Base-by-base conservation (phyloP, 1,284 basidiomycete species). In the Trametes pubescens region DNA sequence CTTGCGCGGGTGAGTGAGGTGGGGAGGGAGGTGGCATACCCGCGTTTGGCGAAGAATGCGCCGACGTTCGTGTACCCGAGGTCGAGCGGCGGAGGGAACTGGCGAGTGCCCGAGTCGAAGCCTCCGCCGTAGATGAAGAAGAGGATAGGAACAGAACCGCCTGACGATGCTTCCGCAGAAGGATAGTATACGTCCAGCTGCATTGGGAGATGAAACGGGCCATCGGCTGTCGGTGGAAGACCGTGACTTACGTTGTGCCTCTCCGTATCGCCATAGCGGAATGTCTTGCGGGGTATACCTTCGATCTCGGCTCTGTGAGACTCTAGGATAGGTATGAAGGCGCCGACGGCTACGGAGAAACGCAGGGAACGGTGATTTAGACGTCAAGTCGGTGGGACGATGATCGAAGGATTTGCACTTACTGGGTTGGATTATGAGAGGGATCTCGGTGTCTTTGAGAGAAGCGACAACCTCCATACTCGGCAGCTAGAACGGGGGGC, bases 101-200 rank as follows among this genome's bases (percentile, higher is more conserved):
- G 78, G 38, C 85, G 81, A 0, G 78, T 76, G 1, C 88, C 88
- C 0, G 73, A 72, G 62, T 77, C 75, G 71, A 87, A 88, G 1
- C 87, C 87, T 5, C 88, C 89, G 0, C 88, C 89, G 65, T 90
- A 90, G 48, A 85, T 66, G 73, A 84, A 89, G 73, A 90, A 84
- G 21, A 91, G 73, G 24, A 89, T 77, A 0, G 86, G 86, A 0
- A 79, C 77, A 62, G 80, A 81, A 5, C 70, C 75, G 4, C 59
- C 56, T 10, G 71, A 61, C 0, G 52, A 9, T 1, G 70, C 66
- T 16, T 65, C 62, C 0, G 74, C 64, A 1, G 78, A 65, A 0
- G 88, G 88, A 69, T 86, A 87, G 71, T 88, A 89, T 0, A 88
- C 78, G 62, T 86, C 85, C 16, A 86, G 76, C 84, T 86, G 59